Conservation (phyloP, 2,329 filamentous ascomycete species). For the Cladophialophora chaetospira region DNA sequence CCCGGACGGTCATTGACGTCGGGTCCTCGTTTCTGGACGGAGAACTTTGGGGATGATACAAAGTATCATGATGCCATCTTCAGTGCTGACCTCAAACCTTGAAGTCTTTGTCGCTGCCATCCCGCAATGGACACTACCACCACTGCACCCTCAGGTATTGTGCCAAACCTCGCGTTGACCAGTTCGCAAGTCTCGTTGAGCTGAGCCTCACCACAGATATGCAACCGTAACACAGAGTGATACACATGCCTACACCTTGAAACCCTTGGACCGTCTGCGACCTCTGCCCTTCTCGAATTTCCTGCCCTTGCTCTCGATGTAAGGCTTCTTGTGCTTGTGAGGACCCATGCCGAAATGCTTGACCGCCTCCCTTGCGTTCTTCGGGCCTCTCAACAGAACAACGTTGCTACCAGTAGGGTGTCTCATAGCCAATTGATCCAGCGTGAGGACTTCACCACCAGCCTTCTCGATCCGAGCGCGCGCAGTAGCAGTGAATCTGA, state of each 20-base stretch:
- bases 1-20: too few relatives aligned
- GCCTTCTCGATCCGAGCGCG: slow-evolving; percentile 90
- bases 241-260: slow-evolving; percentile 84
- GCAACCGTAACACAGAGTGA: not conserved
- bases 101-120: too few relatives aligned
- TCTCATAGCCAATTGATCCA: slow-evolving; percentile 95
- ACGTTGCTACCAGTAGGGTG: slow-evolving; percentile 97
- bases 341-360: slow-evolving; percentile 99
- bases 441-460: slow-evolving; percentile 90
- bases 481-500: slow-evolving; percentile 95
- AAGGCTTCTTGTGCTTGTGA: slow-evolving; percentile 98
- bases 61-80: too few relatives aligned
- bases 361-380: slow-evolving; percentile 95
- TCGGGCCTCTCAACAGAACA: slow-evolving; percentile 92
- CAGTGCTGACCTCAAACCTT: too few relatives aligned
- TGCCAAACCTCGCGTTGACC: not conserved
- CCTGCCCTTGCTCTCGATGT: slow-evolving; percentile 96
- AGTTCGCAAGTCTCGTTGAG: not conserved
- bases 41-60: too few relatives aligned
- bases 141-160: not conserved
- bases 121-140: too few relatives aligned
- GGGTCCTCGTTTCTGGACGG: too few relatives aligned
- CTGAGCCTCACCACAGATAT: not conserved
- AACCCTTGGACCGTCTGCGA: slow-evolving; percentile 96
- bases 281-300: slow-evolving; percentile 99